A percentile compares a stretch with the other conserved stretches of the same genome.
Conservation (phyloP, 2,329 filamentous ascomycete species). For the Alternaria sp. region DNA sequence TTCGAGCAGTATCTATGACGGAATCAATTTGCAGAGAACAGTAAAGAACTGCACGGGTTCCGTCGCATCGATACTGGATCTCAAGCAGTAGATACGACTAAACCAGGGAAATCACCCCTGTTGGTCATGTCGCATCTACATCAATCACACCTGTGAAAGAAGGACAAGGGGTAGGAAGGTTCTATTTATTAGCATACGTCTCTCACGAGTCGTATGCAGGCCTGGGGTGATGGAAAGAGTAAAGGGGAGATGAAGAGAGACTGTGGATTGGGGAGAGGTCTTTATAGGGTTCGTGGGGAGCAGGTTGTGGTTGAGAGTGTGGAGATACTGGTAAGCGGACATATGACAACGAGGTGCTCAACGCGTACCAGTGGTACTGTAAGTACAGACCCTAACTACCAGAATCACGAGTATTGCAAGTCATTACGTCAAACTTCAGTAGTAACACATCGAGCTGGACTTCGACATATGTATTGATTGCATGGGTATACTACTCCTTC, state of each 20-base stretch:
- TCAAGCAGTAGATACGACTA: no score
- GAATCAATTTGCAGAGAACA: no score
- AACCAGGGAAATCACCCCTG: not conserved
- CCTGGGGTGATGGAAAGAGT: not conserved
- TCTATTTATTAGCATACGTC: not conserved
- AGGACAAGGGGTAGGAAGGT: not conserved
- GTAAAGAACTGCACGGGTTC: no score
- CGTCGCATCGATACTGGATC: no score
- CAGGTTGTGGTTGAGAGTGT: not conserved
- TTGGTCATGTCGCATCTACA: not conserved
- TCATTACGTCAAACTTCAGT: not conserved
- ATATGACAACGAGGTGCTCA: not conserved
- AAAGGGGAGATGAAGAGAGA: not conserved
- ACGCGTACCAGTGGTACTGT: not conserved
- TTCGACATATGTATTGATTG: not conserved
- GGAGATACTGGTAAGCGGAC: not conserved
- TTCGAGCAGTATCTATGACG: not conserved
- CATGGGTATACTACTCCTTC: slow-evolving; percentile 23
- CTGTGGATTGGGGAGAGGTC: no score
- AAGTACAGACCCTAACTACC: not conserved
- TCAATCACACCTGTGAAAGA: not conserved
- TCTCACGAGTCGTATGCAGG: not conserved
- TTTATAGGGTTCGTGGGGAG: not conserved
- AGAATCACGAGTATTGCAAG: not conserved
- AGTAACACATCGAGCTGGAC: not conserved